Base-by-base conservation (phyloP, 2,329 filamentous ascomycete genomes). In the Hypoxylon sp. region DNA sequence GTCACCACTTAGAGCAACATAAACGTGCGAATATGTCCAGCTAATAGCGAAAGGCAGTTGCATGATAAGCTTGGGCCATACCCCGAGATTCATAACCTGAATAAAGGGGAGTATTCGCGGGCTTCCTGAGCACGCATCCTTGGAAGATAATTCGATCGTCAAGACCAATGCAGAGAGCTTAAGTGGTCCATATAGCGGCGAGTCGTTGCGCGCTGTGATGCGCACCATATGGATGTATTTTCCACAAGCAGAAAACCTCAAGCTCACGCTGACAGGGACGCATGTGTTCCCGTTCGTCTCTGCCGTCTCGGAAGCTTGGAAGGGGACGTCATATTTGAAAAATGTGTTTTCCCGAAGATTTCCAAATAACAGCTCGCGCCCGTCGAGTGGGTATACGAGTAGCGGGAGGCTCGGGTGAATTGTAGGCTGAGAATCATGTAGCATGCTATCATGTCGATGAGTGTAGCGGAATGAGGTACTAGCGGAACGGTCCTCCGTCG, bases 221-320 rank as follows among this genome's bases (percentile, higher is more conserved):
- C 37, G 37, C n/a, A 15, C 15, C 37, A 39, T 13, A 8, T 39
- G 37, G 37, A 39, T 39, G 15, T 39, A 39, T 39, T n/a, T 39
- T 39, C 37, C 37, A 39, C 37, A 39, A 39, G 37, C 15, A 19
- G 37, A 39, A 39, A 39, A 19, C 15, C 37, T 39, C 15, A 39
- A 19, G n/a, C 37, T 39, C 37, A 39, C 37, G 37, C 37, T n/a
- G 37, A 39, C n/a, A 39, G 37, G 37, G n/a, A 39, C n/a, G 37
- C 37, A 39, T n/a, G n/a, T 39, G n/a, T 39, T 39, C 5, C 37
- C 37, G 37, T 15, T 39, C 6, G 37, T 39, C 37, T 39, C 37
- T 19, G 15, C 15, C 15, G n/a, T 39, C n/a, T 39, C 37, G 13
- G 37, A 39, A 39, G 15, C 37, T 6, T 39, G 15, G 15, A 17